Percentiles rank a stretch among this genome's conserved stretches.
phyloP scores from a whole-genome alignment of 257 asterid genomes.

The Primulina tabacum region DNA sequence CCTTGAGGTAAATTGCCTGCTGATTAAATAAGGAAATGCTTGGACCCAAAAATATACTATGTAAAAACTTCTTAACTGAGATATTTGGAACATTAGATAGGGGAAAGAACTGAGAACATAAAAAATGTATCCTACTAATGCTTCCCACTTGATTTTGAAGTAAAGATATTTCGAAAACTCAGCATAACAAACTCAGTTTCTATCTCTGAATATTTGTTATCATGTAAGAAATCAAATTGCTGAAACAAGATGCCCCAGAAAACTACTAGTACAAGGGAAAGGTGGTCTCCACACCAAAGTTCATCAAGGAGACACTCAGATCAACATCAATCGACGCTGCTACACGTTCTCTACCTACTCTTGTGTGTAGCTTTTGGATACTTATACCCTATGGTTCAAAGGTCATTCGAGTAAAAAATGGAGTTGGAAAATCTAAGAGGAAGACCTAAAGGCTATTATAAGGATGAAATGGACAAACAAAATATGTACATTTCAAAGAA shows the following conservation, averaged over 20 bases:
- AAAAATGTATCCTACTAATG: slow-evolving; percentile 11
- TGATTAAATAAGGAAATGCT: neutral
- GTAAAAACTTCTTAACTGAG: slow-evolving; percentile 14
- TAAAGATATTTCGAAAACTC: slow-evolving; percentile 9
- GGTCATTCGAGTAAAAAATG: neutral
- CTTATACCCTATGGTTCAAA: neutral
- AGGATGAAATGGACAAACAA: neutral
- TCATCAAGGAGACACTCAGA: neutral
- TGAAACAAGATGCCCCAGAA: neutral
- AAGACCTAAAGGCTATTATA: too few relatives aligned
- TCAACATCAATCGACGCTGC: neutral
- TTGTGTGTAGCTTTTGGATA: neutral
- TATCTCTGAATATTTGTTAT: slow-evolving; percentile 12
- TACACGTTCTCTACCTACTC: neutral
- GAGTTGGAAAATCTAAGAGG: neutral
- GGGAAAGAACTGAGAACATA: slow-evolving; percentile 1
- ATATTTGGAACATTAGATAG: neutral
- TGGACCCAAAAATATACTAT: slow-evolving; percentile 8
- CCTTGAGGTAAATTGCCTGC: neutral
- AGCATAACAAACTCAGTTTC: neutral
- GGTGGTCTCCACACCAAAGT: neutral
- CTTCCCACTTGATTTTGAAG: neutral
- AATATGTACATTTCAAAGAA: too few relatives aligned
- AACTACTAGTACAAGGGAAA: neutral
- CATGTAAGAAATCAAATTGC: slow-evolving; percentile 14